Evolutionary conservation across 768 basidiomycete genomes (phyloP).

Genomic region (Coprinopsis marcescibilis): DNA sequence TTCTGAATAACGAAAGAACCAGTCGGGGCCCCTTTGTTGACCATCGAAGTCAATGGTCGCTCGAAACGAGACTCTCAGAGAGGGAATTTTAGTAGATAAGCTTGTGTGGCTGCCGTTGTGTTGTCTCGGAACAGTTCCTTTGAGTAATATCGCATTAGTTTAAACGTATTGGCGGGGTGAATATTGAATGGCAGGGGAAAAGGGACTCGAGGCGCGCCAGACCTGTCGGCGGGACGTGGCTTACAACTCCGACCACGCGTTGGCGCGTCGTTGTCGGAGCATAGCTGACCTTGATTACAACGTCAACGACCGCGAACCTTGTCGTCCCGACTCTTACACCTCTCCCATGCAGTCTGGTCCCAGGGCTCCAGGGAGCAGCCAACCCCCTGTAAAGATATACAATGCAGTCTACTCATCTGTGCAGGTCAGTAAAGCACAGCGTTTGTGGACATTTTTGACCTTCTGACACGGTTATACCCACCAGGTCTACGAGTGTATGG

Average conservation of each 20-base stretch:
- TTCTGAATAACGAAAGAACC: too few species aligned
- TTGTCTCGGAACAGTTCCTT: too few species aligned
- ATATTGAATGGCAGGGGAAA: too few species aligned
- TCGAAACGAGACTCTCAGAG: too few species aligned
- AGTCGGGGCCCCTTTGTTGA: too few species aligned
- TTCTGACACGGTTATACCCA: constrained; percentile 33
- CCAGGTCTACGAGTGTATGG: constrained; percentile 97
- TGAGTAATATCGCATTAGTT: too few species aligned
- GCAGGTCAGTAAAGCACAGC: constrained; percentile 42
- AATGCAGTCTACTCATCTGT: constrained; percentile 92
- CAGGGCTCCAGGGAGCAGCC: constrained; percentile 34
- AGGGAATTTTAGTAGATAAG: too few species aligned
- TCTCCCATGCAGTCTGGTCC: constrained; percentile 43
- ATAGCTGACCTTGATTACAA: constrained; percentile 1
- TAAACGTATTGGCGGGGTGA: too few species aligned
- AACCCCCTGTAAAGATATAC: constrained; percentile 77
- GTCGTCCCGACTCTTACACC: constrained; percentile 5
- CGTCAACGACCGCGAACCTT: not conserved
- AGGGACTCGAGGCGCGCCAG: not conserved
- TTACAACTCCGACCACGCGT: constrained; percentile 7
- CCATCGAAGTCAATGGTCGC: too few species aligned
- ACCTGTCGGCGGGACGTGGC: not conserved
- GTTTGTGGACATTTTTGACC: constrained; percentile 10
- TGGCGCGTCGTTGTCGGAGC: not conserved
- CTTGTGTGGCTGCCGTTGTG: too few species aligned